Conservation (phyloP, 2,329 filamentous ascomycete genomes). For the Lasiodiplodia theobromae region DNA sequence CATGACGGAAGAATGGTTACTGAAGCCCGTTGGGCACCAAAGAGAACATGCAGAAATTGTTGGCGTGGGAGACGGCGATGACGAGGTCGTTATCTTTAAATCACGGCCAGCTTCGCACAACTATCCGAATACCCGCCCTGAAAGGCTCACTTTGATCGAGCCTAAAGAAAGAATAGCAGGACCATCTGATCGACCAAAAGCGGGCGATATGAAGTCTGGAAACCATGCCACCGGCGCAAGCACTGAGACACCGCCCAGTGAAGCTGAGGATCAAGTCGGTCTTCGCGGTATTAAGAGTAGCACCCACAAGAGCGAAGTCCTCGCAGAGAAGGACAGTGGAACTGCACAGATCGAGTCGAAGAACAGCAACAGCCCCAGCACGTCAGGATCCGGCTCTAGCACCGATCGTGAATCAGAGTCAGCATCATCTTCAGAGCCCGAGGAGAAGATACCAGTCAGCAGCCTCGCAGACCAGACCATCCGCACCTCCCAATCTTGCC, state of each 20-base stretch:
- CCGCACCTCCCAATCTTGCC: not conserved
- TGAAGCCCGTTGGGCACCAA: constrained; percentile 31
- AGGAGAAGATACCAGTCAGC: constrained; percentile 20
- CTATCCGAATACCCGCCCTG: constrained; percentile 28
- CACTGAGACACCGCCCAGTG: not conserved
- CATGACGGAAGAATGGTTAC: constrained; percentile 38
- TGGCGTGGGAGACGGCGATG: constrained; percentile 37
- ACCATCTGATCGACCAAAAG: not conserved
- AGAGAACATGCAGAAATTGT: constrained; percentile 39
- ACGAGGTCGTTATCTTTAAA: constrained; percentile 31
- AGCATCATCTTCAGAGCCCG: not conserved
- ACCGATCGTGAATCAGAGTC: not conserved
- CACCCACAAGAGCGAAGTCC: no score
- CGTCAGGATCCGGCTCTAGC: not conserved
- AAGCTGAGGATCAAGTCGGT: not conserved
- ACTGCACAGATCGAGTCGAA: not conserved
- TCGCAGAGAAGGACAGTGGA: not conserved
- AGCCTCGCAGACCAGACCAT: constrained; percentile 1
- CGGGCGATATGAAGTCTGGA: not conserved
- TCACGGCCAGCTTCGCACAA: constrained; percentile 29
- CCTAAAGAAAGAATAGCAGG: not conserved
- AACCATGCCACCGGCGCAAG: not conserved
- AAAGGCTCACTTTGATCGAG: constrained; percentile 13
- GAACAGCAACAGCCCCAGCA: not conserved
- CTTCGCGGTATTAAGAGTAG: not conserved